Evolutionary conservation across 2,329 filamentous ascomycete species (phyloP).

Genomic region (Phyllosticta citribraziliensis): DNA sequence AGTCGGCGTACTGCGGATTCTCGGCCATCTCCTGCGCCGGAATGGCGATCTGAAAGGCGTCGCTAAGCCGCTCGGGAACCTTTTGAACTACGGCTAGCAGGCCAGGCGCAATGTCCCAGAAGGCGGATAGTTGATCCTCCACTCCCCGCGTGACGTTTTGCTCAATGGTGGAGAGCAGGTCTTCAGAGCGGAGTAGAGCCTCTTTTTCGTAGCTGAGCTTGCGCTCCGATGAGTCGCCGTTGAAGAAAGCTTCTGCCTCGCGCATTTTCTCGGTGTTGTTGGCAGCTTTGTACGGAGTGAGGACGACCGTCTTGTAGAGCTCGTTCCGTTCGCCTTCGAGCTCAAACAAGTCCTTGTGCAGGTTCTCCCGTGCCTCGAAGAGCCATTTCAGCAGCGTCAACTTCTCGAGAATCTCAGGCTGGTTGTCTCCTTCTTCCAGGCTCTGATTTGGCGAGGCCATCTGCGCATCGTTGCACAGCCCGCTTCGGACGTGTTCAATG

Average conservation of each 20-base stretch:
- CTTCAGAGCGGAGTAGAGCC: slow-evolving; percentile 60
- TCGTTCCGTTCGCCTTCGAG: slow-evolving; percentile 77
- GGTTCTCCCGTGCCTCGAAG: slow-evolving; percentile 81
- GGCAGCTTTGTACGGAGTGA: slow-evolving; percentile 65
- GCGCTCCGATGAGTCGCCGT: slow-evolving; percentile 64
- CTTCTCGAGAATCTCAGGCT: slow-evolving; percentile 88
- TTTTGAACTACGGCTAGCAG: slow-evolving; percentile 70
- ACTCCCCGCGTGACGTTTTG: slow-evolving; percentile 79
- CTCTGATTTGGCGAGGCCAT: slow-evolving; percentile 66
- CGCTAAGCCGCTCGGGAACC: slow-evolving; percentile 51
- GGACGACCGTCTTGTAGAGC: slow-evolving; percentile 73
- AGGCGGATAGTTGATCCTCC: slow-evolving; percentile 82
- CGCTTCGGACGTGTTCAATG: slow-evolving; percentile 65
- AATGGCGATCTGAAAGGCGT: slow-evolving; percentile 62
- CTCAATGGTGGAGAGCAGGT: slow-evolving; percentile 71
- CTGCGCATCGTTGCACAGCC: slow-evolving; percentile 63
- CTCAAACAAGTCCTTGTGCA: slow-evolving; percentile 79
- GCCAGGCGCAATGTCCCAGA: slow-evolving; percentile 93
- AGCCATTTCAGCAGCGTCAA: slow-evolving; percentile 94
- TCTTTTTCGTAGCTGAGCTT: slow-evolving; percentile 62
- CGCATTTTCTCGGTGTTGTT: slow-evolving; percentile 70
- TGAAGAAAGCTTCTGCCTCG: slow-evolving; percentile 74
- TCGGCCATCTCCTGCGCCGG: slow-evolving; percentile 72
- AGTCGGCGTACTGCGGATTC: slow-evolving; percentile 69
- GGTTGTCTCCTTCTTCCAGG: slow-evolving; percentile 90